Evolutionary conservation across 176 grass and related monocot species (phyloP).

Genomic region (Carex myosuroides): DNA sequence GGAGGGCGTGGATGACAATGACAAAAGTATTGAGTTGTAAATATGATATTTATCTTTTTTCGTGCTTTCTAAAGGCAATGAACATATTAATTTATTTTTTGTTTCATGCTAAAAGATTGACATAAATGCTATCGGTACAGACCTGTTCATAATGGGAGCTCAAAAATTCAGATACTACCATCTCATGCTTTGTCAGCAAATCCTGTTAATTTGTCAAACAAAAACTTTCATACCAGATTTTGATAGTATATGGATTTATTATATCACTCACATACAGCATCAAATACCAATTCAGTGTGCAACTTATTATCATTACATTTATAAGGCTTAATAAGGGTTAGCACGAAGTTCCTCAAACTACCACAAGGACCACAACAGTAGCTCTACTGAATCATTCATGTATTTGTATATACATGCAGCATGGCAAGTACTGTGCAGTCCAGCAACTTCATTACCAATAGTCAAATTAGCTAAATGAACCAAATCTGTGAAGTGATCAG

Average conservation of each 20-base stretch:
- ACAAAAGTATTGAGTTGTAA: not conserved
- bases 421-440: not conserved
- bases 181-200: conserved; percentile 97
- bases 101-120: not conserved
- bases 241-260: not conserved
- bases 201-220: conserved; percentile 47
- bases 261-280: not conserved
- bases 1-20: not conserved
- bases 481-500: not conserved
- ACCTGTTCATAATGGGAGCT: conserved; percentile 81
- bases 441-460: not conserved
- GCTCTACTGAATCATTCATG: not conserved
- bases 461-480: not conserved
- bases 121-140: not conserved
- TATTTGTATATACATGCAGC: not conserved
- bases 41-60: not conserved
- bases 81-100: not conserved
- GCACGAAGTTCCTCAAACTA: not conserved
- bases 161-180: conserved; percentile 62
- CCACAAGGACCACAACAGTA: not conserved
- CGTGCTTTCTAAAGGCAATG: not conserved
- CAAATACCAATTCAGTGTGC: not conserved
- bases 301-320: not conserved
- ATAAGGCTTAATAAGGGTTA: not conserved
- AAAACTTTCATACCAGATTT: not conserved